A percentile compares a stretch with the other conserved stretches of the same genome.
Conservation (phyloP, 257 asterid species). For the Nicotiana sylvestris region DNA sequence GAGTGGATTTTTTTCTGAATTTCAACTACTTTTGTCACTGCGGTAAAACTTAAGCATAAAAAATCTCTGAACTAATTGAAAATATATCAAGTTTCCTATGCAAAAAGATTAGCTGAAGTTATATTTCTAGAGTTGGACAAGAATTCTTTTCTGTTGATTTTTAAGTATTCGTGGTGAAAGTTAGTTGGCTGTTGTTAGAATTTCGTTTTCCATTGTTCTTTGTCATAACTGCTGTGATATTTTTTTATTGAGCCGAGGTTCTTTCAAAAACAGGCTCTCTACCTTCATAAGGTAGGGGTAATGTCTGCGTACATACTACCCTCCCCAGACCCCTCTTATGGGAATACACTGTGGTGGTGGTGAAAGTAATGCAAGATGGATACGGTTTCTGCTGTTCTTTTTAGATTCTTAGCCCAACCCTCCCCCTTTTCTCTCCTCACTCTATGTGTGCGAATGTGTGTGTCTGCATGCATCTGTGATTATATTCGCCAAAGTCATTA, state of each 20-base stretch:
- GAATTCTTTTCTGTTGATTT: background rate
- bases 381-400: too few relatives aligned
- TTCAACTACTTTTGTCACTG: background rate
- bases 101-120: background rate
- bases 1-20: background rate
- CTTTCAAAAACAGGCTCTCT: too few relatives aligned
- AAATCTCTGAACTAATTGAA: background rate
- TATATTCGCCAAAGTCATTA: background rate
- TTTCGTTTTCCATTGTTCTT: too few relatives aligned
- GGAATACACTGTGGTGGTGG: too few relatives aligned
- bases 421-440: background rate
- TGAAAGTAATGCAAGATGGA: too few relatives aligned
- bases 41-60: background rate
- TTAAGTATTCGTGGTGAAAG: background rate
- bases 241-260: too few relatives aligned
- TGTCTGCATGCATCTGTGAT: background rate
- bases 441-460: background rate
- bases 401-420: too few relatives aligned
- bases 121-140: background rate
- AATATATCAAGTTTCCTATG: background rate
- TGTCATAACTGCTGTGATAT: too few relatives aligned
- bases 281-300: too few relatives aligned
- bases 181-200: background rate
- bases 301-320: too few relatives aligned
- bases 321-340: too few relatives aligned